Base-by-base conservation (phyloP, 1,284 basidiomycete genomes). In the Apiotrichum veenhuisii region DNA sequence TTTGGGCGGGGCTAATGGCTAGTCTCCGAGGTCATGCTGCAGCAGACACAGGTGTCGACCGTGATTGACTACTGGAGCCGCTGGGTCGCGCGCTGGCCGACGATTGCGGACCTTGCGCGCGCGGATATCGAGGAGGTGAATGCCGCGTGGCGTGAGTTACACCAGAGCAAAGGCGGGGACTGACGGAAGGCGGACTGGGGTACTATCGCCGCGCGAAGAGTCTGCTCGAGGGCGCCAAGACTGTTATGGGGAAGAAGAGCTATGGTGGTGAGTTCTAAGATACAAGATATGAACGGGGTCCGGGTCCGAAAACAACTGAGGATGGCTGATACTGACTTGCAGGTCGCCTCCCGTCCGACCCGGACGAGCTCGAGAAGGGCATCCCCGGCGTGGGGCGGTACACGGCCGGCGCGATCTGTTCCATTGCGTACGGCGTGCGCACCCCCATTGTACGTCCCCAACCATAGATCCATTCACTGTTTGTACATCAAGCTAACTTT, bases 11-110 rank as follows among this genome's bases (percentile, higher is more conserved):
- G n/a, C 41, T 47, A n/a, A 36, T 12, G 1, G 17, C 45, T 30
- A 47, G 75, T 96, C 44, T 90, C 88, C 14, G 92, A 97, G 75
- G 88, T 97, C 62, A 98, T 98, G 95, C 82, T 97, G 8, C 95
- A 98, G 73, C 95, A 98, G 75, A 98, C 95, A 0, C 92, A 93
- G 54, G 79, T 81, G 25, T 82, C 80, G 3, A 95, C 92, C 0
- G 92, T 94, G 15, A 91, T 93, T 62, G 88, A 87, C 0, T 96
- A 93, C 74, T 95, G 89, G 76, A 85, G 85, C 47, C 82, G 81
- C 40, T 94, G 91, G 91, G 88, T 93, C 81, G 79, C 80, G 63
- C 86, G 81, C 67, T 94, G 90, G 78, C 91, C 91, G 11, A 93
- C 89, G 7, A 84, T 96, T 59, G 77, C 79, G 50, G 84, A 86